phyloP scores from a whole-genome alignment of 371 early-diverging fungal genomes.

The Mucor piriformis region DNA sequence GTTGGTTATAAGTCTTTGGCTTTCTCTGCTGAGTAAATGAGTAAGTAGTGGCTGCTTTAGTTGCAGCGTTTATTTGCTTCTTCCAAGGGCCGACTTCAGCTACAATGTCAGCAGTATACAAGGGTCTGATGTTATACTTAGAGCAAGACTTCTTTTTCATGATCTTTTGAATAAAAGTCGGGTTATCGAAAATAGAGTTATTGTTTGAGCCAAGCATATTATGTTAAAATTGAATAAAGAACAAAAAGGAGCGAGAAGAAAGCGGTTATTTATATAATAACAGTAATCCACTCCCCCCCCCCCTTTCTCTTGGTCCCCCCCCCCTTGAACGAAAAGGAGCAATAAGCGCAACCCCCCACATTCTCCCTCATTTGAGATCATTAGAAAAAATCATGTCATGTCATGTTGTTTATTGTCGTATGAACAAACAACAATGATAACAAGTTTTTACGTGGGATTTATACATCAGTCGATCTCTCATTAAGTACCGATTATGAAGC shows the following conservation, averaged over 20 bases:
- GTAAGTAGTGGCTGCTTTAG: conserved; percentile 4
- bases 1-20: conserved; percentile 21
- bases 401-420: not conserved
- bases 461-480: conserved; percentile 13
- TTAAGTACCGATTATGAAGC: not conserved
- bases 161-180: conserved; percentile 29
- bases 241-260: not conserved
- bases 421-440: conserved; percentile 4
- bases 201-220: conserved; percentile 5
- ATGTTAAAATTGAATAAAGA: not conserved
- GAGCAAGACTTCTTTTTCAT: conserved; percentile 17
- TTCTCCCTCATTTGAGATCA: not conserved
- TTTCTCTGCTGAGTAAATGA: conserved; percentile 1
- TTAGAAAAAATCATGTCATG: no score
- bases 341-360: not conserved
- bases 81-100: conserved; percentile 8
- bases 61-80: conserved; percentile 13
- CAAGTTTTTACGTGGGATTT: not conserved
- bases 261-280: conserved; percentile 7
- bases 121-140: conserved; percentile 19
- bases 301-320: not conserved
- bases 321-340: no score
- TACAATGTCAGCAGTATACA: conserved; percentile 21
- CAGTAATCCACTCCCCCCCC: not conserved
- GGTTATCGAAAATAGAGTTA: conserved; percentile 19